Evolutionary conservation across 2,329 filamentous ascomycete species (phyloP), one percentile per base, ranked within the genome.

Genomic region (Venturiaceae sp.): DNA sequence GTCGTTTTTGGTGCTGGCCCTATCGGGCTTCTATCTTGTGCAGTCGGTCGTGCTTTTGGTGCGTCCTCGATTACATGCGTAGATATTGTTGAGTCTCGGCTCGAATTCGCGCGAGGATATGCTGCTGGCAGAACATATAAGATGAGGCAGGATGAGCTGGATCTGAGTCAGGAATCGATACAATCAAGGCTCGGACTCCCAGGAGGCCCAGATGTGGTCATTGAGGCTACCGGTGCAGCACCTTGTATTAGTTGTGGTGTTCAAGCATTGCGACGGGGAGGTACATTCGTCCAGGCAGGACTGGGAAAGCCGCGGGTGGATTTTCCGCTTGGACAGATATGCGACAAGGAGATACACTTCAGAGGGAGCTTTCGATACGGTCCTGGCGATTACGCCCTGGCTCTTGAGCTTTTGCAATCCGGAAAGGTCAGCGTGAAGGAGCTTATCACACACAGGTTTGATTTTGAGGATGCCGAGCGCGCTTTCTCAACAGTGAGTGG

Each of bases 361-460:
- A 75, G 77, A 56, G 80, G 79, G 1, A 78, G 74, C 0, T 80
- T 82, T 55, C 71, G 79, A 2, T 83, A 82, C 60, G 74, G 71
- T 3, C 68, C 73, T 0, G 79, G 79, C 0, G 77, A 75, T 61
- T 82, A 80, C 64, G 73, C 77, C 0, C 63, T 71, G 5, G 80
- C 80, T 0, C 68, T 83, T 0, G 69, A 77, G 41, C 66, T 83
- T 6, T 70, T 82, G n/a, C 71, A 75, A 0, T 73, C 68, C n/a
- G 75, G 77, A 1, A 79, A 77, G 63, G 69, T 80, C 19, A 62
- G 74, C 55, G 69, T 72, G 2, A 73, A 74, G 63, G 63, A 64
- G 4, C 60, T 75, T 23, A 71, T 76, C 36, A 76, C 71, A 0
- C 68, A 75, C 58, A 66, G 70, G 2, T 75, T 67, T 64, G 68